Base-by-base conservation (phyloP, 768 basidiomycete species). In the Dentipellis sp. region DNA sequence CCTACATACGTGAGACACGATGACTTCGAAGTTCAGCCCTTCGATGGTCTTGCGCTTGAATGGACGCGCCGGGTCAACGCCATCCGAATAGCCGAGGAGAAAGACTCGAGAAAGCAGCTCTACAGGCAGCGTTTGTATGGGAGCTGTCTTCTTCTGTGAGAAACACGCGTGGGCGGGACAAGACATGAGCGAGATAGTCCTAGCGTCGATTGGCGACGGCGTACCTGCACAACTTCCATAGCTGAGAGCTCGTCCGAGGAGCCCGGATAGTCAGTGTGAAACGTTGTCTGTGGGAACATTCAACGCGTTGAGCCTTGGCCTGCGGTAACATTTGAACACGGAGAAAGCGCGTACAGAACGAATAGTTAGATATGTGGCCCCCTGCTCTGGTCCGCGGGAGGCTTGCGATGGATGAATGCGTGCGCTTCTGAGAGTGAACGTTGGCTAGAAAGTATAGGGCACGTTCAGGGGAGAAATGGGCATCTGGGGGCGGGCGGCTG, bases 1-100 rank as follows among this genome's bases (percentile, higher is more conserved):
- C 6, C 62, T 71, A 62, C 78, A 84, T 38, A 84, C 78, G 64
- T 83, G 82, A 12, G 81, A 83, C 22, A 78, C 78, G 39, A 75
- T 55, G 55, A 83, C 69, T 64, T 82, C 80, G 62, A 81, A 81
- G 53, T 73, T 72, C 16, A 74, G 73, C 0, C 73, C 4, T 68
- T 62, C 17, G 71, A 68, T 61, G 69, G 72, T 11, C 52, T 29
- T 49, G 74, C 69, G 76, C 52, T 76, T 76, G 64, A 80, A 71
- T 34, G 78, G 78, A 21, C 66, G 59, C 64, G 77, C 76, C 1
- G 75, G 76, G 50, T 74, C 58, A 19, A 60, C 68, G 55, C 77
- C 73, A 53, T 70, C 71, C 34, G 66, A 67, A 46, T 76, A 70
- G 56, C 81, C 81, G n/a, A 82, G 69, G 55, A 75, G 61, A 66